A percentile compares a stretch with the other conserved stretches of the same genome.
Conservation (phyloP, 805 yeast genomes). For the Wickerhamomyces rabaulensis region DNA sequence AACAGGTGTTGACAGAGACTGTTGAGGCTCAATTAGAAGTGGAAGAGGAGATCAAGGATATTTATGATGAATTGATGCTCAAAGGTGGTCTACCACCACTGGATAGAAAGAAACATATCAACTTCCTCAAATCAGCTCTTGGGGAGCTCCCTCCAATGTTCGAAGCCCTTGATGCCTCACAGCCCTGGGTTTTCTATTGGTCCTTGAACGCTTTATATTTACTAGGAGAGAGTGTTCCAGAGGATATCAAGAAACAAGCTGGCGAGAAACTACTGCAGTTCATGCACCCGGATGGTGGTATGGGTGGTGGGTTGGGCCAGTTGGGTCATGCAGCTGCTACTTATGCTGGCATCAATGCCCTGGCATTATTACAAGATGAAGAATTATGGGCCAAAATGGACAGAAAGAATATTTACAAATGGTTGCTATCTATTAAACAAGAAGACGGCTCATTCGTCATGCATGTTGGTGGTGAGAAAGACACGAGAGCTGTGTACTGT, state of each 20-base stretch:
- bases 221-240: conserved; percentile 29
- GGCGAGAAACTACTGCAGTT: conserved; percentile 26
- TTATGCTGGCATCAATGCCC: conserved; percentile 67
- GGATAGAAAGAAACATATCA: conserved; percentile 12
- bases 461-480: conserved; percentile 78
- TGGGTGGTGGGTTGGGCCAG: conserved; percentile 84
- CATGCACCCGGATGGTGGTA: conserved; percentile 48
- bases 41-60: conserved; percentile 24
- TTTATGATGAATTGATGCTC: conserved; percentile 26
- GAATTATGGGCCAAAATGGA: conserved; percentile 40
- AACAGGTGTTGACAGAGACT: conserved; percentile 32
- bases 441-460: conserved; percentile 72
- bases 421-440: conserved; percentile 63
- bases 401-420: conserved; percentile 43
- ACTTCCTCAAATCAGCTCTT: conserved; percentile 15
- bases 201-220: conserved; percentile 47
- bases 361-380: conserved; percentile 47
- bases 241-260: conserved; percentile 25
- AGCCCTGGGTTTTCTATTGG: conserved; percentile 92
- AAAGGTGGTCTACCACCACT: conserved; percentile 14
- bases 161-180: conserved; percentile 74
- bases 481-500: conserved; percentile 82
- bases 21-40: conserved; percentile 29
- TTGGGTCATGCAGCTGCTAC: conserved; percentile 80
- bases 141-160: conserved; percentile 19